Evolutionary conservation across 1,284 basidiomycete genomes (phyloP).

Genomic region (Mycosarcoma mackinlayi): DNA sequence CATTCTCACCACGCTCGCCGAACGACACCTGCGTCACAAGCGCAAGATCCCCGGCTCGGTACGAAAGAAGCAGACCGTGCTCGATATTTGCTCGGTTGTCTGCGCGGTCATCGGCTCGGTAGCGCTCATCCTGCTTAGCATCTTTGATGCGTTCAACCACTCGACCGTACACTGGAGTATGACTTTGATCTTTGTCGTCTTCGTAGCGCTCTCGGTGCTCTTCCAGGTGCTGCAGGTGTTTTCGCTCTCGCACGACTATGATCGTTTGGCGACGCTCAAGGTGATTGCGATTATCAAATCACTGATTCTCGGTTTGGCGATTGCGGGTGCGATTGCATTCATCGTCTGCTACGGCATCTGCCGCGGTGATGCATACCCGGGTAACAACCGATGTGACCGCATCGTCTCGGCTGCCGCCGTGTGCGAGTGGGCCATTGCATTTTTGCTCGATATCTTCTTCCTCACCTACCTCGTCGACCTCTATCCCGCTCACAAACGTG

Average conservation of each 20-base stretch:
- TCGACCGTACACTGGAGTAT: slow-evolving; percentile 71
- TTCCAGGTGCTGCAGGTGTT: slow-evolving; percentile 71
- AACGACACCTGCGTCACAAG: slow-evolving; percentile 71
- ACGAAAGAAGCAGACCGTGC: slow-evolving; percentile 65
- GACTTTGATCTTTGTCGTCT: slow-evolving; percentile 71
- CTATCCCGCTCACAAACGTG: slow-evolving; percentile 48
- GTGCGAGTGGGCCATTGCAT: slow-evolving; percentile 62
- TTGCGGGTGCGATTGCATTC: slow-evolving; percentile 70
- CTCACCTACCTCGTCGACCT: slow-evolving; percentile 68
- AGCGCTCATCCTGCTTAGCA: slow-evolving; percentile 70
- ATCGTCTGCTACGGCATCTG: slow-evolving; percentile 69
- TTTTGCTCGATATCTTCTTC: slow-evolving; percentile 69
- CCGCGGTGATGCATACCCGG: slow-evolving; percentile 38
- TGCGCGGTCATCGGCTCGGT: slow-evolving; percentile 70
- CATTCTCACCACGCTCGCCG: slow-evolving; percentile 69
- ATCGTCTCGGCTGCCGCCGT: slow-evolving; percentile 70
- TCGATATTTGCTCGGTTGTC: slow-evolving; percentile 70
- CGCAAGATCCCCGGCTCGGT: slow-evolving; percentile 71
- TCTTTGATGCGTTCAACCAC: slow-evolving; percentile 69
- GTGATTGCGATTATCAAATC: slow-evolving; percentile 71
- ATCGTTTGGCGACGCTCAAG: slow-evolving; percentile 69
- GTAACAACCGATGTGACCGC: slow-evolving; percentile 68
- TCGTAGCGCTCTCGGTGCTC: slow-evolving; percentile 70
- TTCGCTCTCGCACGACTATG: slow-evolving; percentile 68
- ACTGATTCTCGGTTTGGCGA: slow-evolving; percentile 69